A percentile compares a stretch with the other conserved stretches of the same genome.
Evolutionary conservation across 2,329 filamentous ascomycete genomes (phyloP).

Genomic region (Rhynchosporium secalis): DNA sequence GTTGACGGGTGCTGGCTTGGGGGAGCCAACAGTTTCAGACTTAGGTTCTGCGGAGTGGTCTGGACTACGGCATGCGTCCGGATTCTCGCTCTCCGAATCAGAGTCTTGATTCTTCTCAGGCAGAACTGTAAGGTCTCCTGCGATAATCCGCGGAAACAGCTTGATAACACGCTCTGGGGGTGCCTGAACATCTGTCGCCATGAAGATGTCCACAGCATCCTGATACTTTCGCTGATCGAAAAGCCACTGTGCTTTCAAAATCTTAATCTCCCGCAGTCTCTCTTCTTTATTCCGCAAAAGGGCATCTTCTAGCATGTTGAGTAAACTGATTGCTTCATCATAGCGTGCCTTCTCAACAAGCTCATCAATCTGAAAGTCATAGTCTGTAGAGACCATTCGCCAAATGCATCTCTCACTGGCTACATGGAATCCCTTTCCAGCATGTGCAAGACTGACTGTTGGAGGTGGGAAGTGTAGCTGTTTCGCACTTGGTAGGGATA

Average conservation of each 20-base stretch:
- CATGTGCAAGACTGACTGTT: constrained; percentile 90
- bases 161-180: constrained; percentile 85
- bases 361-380: constrained; percentile 84
- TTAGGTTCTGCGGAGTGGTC: constrained; percentile 27
- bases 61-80: constrained; percentile 45
- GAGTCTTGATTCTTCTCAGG: constrained; percentile 49
- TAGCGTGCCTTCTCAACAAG: constrained; percentile 72
- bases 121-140: constrained; percentile 73
- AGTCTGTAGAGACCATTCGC: constrained; percentile 93
- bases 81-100: constrained; percentile 43
- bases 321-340: constrained; percentile 88
- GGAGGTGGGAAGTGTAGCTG: constrained; percentile 90
- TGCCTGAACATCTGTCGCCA: constrained; percentile 72
- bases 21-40: constrained; percentile 30
- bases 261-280: constrained; percentile 81
- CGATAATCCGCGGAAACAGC: constrained; percentile 80
- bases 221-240: constrained; percentile 83
- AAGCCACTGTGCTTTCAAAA: constrained; percentile 82
- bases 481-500: constrained; percentile 77
- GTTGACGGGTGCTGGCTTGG: constrained; percentile 43
- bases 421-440: constrained; percentile 92
- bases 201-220: constrained; percentile 85
- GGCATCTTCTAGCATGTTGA: constrained; percentile 90
- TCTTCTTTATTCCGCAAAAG: constrained; percentile 79
- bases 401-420: constrained; percentile 89